Conservation (phyloP, 495 filamentous ascomycete genomes). For the Penicilliopsis zonata region DNA sequence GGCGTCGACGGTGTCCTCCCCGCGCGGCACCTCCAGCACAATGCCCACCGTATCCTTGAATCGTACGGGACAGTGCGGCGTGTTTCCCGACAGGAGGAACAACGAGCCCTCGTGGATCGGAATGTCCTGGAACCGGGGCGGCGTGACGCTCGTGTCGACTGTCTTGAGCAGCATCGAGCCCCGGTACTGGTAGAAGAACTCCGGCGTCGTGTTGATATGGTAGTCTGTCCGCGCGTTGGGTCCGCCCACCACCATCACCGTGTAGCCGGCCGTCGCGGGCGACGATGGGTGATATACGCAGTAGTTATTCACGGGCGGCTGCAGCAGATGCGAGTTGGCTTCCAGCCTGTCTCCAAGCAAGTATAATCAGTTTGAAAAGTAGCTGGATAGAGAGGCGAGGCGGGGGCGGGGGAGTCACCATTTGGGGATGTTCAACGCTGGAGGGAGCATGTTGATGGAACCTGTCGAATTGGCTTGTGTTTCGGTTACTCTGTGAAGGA, state of each 20-base stretch:
- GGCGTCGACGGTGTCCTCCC: constrained; percentile 53
- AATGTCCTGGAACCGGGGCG: constrained; percentile 61
- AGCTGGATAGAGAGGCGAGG: background rate
- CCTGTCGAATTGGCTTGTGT: too few relatives aligned
- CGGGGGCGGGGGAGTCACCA: constrained; percentile 42
- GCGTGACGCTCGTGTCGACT: constrained; percentile 48
- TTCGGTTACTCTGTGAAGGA: too few relatives aligned
- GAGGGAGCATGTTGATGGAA: constrained; percentile 23
- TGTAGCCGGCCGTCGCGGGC: constrained; percentile 30
- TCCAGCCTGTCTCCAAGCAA: constrained; percentile 66
- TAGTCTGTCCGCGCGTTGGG: constrained; percentile 96
- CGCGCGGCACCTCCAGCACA: constrained; percentile 81
- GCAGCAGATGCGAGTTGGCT: constrained; percentile 81
- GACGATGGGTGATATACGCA: constrained; percentile 69
- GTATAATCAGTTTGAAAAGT: background rate
- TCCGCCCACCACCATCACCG: constrained; percentile 76
- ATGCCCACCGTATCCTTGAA: constrained; percentile 64
- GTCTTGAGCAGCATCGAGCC: constrained; percentile 91
- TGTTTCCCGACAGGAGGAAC: constrained; percentile 85
- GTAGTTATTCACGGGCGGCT: constrained; percentile 95
- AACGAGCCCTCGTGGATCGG: constrained; percentile 86
- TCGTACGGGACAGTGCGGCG: constrained; percentile 71
- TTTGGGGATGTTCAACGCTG: constrained; percentile 66
- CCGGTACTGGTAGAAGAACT: constrained; percentile 96
- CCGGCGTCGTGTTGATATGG: constrained; percentile 92